These are phyloP conservation scores for Barnettozyma hawaiiensis DNA, from an alignment of 1,139 yeast genomes.

Conservation along the genomic window DNA sequence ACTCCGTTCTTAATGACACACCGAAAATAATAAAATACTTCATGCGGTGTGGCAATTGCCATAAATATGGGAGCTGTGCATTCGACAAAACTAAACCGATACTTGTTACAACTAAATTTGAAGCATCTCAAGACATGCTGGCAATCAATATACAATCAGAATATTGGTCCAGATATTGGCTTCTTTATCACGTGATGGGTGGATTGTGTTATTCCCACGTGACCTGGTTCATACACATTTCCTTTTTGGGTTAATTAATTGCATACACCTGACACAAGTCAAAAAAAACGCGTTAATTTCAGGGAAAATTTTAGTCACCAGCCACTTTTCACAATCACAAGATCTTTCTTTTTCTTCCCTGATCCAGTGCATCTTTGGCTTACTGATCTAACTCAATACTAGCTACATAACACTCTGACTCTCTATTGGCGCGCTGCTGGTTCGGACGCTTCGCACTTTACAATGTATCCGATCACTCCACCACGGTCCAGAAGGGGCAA, in stretches of 20 bases:
- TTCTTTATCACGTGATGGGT: no score
- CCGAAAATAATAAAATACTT: background rate
- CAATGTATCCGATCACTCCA: slow-evolving; percentile 23
- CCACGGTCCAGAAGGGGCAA: slow-evolving; percentile 13
- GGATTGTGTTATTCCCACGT: no score
- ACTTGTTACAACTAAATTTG: no score
- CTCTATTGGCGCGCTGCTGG: slow-evolving; percentile 3
- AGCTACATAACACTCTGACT: background rate
- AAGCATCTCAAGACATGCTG: no score
- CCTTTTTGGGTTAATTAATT: slow-evolving; percentile 1
- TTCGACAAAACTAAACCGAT: no score
- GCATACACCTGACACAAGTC: background rate
- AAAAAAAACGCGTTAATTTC: slow-evolving; percentile 17
- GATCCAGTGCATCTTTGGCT: background rate
- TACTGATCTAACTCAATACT: background rate
- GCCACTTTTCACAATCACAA: background rate
- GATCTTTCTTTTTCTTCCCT: background rate
- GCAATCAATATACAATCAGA: no score
- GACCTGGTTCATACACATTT: background rate
- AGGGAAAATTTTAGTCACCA: background rate
- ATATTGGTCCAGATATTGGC: no score
- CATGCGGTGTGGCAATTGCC: background rate
- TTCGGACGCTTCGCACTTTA: background rate
- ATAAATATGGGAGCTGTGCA: background rate
- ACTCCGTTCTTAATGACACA: background rate